Evolutionary conservation across 1,139 yeast species (phyloP).

Genomic region (Taphrina betulina): DNA sequence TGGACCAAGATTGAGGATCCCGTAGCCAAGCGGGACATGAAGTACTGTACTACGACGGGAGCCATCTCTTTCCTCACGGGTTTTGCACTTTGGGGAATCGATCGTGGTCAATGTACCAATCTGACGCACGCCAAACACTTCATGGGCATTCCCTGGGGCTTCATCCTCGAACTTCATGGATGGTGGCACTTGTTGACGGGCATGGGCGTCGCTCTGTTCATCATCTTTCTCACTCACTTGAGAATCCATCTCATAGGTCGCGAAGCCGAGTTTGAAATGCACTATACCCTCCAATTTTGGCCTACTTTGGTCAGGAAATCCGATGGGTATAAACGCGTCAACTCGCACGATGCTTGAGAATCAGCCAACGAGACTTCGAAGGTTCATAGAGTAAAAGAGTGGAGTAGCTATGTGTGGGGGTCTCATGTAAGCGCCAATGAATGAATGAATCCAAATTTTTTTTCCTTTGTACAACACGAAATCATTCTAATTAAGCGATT

Average conservation of each 20-base stretch:
- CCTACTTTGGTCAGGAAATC: constrained; percentile 19
- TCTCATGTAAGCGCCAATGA: too few relatives aligned
- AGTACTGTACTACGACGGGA: constrained; percentile 59
- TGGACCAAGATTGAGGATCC: constrained; percentile 53
- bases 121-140: constrained; percentile 64
- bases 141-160: constrained; percentile 85
- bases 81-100: constrained; percentile 79
- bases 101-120: constrained; percentile 70
- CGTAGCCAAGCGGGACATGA: constrained; percentile 52
- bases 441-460: too few relatives aligned
- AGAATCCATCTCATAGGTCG: constrained; percentile 60
- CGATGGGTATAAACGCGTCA: constrained; percentile 18
- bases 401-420: too few relatives aligned
- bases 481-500: too few relatives aligned
- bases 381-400: too few relatives aligned
- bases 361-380: too few relatives aligned
- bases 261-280: constrained; percentile 50
- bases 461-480: too few relatives aligned
- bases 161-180: constrained; percentile 59
- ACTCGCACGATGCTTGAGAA: constrained; percentile 7
- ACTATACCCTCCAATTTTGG: constrained; percentile 13
- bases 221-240: constrained; percentile 63
- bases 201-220: constrained; percentile 59
- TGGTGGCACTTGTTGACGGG: constrained; percentile 41
- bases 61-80: constrained; percentile 67